Evolutionary conservation across 352 stramenopile genomes (phyloP), one percentile per base, ranked within the genome.

Genomic region (Phytophthora fragariae): DNA sequence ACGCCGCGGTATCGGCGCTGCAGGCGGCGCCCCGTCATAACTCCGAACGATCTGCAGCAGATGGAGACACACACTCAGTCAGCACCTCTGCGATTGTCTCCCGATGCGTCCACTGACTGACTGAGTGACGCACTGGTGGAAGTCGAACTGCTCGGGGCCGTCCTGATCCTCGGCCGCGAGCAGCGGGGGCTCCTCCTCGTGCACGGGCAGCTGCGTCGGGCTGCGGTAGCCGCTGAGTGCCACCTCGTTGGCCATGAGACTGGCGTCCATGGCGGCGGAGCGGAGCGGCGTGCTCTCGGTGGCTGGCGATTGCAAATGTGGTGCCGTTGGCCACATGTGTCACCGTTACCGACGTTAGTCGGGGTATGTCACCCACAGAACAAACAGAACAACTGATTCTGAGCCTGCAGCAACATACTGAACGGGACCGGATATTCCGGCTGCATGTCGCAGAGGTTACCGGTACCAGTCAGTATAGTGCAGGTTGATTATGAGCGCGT

Each of bases 1-100:
- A 91, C 83, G 49, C 84, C 84, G 68, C 69, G 73, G 59, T 89
- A 91, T 15, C 79, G 72, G 14, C 84, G 82, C 61, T 89, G 80
- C 15, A 90, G 70, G 31, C 84, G 73, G 8, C 84, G 78, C 39
- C 84, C 81, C 10, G 79, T 88, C 82, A 91, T 91, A 44, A 89
- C 57, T 17, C 73, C 79, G 56, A 91, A 89, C 29, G 83, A 78
- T 53, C 75, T 92, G 66, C 37, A 24, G 24, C 54, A 35, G 9
- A 68, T 29, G 46, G 11, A 65, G 2, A 7, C 35, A 11, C 27
- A 27, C 6, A 9, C 15, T 2, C 14, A 53, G n/a, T 53, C 10
- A 53, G 46, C 6, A 17, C 39, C 5, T 53, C 15, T 37, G 1
- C 2, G 10, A 41, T 3, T 9, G 35, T 27, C 24, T 27, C 24